Evolutionary conservation across 345 rosid species (phyloP).

Genomic region (Erodium maritimum): DNA sequence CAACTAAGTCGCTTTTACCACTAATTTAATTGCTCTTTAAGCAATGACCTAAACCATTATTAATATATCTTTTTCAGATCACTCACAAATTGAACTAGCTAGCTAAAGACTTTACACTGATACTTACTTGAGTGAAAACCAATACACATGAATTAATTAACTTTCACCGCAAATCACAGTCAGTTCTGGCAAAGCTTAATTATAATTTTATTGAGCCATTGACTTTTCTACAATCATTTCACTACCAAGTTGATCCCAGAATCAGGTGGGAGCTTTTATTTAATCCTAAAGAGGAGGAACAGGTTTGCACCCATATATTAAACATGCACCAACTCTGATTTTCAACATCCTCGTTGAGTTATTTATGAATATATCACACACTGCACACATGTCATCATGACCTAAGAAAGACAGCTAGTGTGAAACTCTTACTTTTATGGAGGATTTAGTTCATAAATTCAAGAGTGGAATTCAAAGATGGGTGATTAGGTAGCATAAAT

Average conservation of each 20-base stretch:
- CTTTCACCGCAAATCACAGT: neutral
- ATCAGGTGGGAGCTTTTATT: neutral
- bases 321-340: neutral
- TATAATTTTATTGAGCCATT: neutral
- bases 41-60: slow-evolving; percentile 15
- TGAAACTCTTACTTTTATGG: neutral
- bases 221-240: neutral
- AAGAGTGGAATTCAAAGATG: too few species aligned
- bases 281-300: neutral
- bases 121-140: too few species aligned
- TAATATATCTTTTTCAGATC: slow-evolving; percentile 2
- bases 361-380: neutral
- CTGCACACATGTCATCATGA: neutral
- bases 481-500: neutral
- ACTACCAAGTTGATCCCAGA: neutral
- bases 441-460: neutral
- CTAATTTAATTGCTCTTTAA: slow-evolving; percentile 21
- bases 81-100: neutral
- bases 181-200: neutral
- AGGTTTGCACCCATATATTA: neutral
- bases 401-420: neutral
- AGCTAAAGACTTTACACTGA: neutral
- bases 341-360: neutral
- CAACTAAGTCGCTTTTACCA: slow-evolving; percentile 4
- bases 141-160: too few species aligned